Evolutionary conservation across 2,329 filamentous ascomycete species (phyloP).

Genomic region (Colletotrichum sp.): DNA sequence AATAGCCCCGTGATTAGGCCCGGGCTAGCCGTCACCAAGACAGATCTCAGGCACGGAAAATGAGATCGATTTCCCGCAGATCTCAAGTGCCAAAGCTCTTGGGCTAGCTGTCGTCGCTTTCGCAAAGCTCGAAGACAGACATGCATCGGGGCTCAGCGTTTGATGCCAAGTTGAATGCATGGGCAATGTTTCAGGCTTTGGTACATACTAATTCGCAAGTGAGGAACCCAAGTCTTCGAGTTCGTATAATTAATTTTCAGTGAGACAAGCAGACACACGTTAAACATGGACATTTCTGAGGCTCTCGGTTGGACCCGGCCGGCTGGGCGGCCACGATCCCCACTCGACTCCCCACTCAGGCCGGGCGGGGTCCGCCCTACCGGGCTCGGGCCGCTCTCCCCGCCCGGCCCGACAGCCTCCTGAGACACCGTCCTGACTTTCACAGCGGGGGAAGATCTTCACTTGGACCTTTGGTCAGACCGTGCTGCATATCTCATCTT

Average conservation of each 20-base stretch:
- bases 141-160: neutral
- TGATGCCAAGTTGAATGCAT: neutral
- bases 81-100: neutral
- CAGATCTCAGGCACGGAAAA: neutral
- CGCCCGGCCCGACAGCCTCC: conserved; percentile 16
- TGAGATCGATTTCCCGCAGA: neutral
- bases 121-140: neutral
- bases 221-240: neutral
- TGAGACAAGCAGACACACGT: neutral
- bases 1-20: neutral
- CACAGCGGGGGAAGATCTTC: neutral
- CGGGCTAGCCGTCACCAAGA: neutral
- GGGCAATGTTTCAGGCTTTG: neutral
- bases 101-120: neutral
- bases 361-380: conserved; percentile 7
- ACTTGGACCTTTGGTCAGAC: neutral
- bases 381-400: conserved; percentile 19
- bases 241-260: neutral
- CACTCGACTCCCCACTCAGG: neutral
- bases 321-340: neutral
- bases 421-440: conserved; percentile 11
- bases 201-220: neutral
- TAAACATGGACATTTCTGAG: neutral
- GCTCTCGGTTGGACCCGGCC: conserved; percentile 1
- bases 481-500: neutral